Percentiles rank a stretch among this genome's conserved stretches.
These are phyloP conservation scores for Stylonectria norvegica DNA, from an alignment of 2,329 filamentous ascomycete species.

Conservation along the genomic window DNA sequence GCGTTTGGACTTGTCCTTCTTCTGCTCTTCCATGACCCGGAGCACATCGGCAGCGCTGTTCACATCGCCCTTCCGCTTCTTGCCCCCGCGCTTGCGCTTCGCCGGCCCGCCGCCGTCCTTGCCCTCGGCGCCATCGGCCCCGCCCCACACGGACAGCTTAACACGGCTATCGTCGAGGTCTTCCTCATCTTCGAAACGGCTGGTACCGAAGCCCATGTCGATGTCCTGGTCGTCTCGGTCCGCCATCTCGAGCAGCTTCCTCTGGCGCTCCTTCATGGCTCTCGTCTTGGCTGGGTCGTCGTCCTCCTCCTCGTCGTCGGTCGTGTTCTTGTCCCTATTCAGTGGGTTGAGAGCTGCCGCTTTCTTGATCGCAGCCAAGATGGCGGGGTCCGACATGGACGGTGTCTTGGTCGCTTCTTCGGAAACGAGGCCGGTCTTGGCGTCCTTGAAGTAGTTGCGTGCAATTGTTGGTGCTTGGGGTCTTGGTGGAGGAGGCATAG, in stretches of 20 bases:
- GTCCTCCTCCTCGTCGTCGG: constrained; percentile 29
- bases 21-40: constrained; percentile 66
- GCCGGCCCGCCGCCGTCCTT: constrained; percentile 43
- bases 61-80: constrained; percentile 74
- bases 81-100: constrained; percentile 66
- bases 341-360: constrained; percentile 64
- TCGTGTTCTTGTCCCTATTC: constrained; percentile 33
- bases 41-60: constrained; percentile 80
- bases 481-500: constrained; percentile 47
- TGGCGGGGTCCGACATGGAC: constrained; percentile 68
- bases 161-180: constrained; percentile 68
- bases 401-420: constrained; percentile 49
- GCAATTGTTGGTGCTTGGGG: constrained; percentile 37
- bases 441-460: constrained; percentile 61
- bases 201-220: constrained; percentile 91
- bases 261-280: constrained; percentile 64
- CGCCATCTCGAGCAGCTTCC: constrained; percentile 68
- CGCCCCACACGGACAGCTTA: constrained; percentile 66
- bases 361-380: constrained; percentile 81
- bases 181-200: constrained; percentile 82
- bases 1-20: no score
- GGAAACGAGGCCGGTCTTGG: constrained; percentile 52
- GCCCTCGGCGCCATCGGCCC: constrained; percentile 53
- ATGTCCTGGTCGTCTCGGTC: constrained; percentile 85
- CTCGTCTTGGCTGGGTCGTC: constrained; percentile 43